phyloP scores from a whole-genome alignment of 495 filamentous ascomycete species.

The Xylaria castorea region DNA sequence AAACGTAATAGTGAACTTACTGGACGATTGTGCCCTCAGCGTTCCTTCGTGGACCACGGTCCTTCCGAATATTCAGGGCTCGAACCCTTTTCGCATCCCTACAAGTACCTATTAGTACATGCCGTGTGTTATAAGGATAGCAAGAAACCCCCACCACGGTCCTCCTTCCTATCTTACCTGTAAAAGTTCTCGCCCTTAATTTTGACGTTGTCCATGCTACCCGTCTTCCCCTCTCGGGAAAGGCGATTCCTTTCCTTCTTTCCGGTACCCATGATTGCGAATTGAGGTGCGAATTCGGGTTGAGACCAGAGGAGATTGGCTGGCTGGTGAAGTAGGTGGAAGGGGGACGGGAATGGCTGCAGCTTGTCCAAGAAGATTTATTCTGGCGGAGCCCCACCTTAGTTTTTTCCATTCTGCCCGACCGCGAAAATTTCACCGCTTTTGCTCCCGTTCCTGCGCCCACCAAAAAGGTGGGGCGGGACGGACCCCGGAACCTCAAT shows the following conservation, averaged over 20 bases:
- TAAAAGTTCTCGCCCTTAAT: slow-evolving; percentile 97
- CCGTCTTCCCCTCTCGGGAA: slow-evolving; percentile 76
- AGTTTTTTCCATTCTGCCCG: slow-evolving; percentile 32
- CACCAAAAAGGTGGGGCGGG: not conserved
- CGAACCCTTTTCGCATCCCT: slow-evolving; percentile 82
- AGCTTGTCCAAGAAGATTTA: slow-evolving; percentile 26
- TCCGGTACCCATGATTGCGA: slow-evolving; percentile 79
- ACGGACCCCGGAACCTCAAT: slow-evolving; percentile 21
- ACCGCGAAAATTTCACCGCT: slow-evolving; percentile 19
- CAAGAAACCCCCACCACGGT: not conserved
- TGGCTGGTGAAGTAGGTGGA: slow-evolving; percentile 26
- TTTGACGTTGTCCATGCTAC: slow-evolving; percentile 87
- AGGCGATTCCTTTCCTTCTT: slow-evolving; percentile 91
- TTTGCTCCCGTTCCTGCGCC: not conserved
- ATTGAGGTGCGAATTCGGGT: slow-evolving; percentile 1
- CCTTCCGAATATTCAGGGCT: slow-evolving; percentile 85
- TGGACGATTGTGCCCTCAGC: slow-evolving; percentile 75
- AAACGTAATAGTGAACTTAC: slow-evolving; percentile 19
- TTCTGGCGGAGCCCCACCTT: slow-evolving; percentile 15
- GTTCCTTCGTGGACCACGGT: slow-evolving; percentile 75
- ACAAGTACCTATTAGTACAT: slow-evolving; percentile 46
- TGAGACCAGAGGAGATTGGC: not conserved
- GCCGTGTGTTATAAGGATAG: not conserved
- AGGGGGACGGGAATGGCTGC: slow-evolving; percentile 6
- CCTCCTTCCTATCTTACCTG: slow-evolving; percentile 51